These are phyloP conservation scores for Veloboletus limbatus DNA, from an alignment of 1,284 basidiomycete species.

Conservation along the genomic window DNA sequence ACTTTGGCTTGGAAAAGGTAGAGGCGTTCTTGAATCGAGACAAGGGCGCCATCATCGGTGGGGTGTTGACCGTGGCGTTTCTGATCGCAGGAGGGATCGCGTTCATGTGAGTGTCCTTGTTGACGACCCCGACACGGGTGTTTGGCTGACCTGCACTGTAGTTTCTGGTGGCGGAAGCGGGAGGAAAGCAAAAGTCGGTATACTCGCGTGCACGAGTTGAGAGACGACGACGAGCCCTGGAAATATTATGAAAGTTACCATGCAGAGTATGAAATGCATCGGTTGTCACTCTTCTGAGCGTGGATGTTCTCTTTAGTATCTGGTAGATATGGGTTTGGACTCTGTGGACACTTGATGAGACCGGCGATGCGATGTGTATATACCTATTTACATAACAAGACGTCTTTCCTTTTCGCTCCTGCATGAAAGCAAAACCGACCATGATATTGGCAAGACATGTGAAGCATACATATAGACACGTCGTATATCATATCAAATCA, in stretches of 20 bases:
- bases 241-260: slow-evolving; percentile 22
- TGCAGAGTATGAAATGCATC: slow-evolving; percentile 16
- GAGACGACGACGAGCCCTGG: slow-evolving; percentile 34
- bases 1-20: slow-evolving; percentile 24
- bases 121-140: neutral
- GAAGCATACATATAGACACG: slow-evolving; percentile 9
- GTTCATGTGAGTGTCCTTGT: slow-evolving; percentile 27
- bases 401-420: no score
- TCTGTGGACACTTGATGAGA: neutral
- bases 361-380: no score
- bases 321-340: no score
- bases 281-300: slow-evolving; percentile 6
- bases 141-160: slow-evolving; percentile 15
- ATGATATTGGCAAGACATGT: slow-evolving; percentile 12
- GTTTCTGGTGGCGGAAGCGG: slow-evolving; percentile 32
- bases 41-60: slow-evolving; percentile 26
- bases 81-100: slow-evolving; percentile 19
- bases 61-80: slow-evolving; percentile 11
- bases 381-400: neutral
- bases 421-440: neutral
- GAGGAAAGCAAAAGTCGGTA: slow-evolving; percentile 24
- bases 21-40: slow-evolving; percentile 21
- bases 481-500: slow-evolving; percentile 43
- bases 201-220: slow-evolving; percentile 27
- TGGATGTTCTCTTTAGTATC: neutral